These are phyloP conservation scores for Entomortierella parvispora DNA, from an alignment of 192 early-diverging fungal species.

Conservation along the genomic window DNA sequence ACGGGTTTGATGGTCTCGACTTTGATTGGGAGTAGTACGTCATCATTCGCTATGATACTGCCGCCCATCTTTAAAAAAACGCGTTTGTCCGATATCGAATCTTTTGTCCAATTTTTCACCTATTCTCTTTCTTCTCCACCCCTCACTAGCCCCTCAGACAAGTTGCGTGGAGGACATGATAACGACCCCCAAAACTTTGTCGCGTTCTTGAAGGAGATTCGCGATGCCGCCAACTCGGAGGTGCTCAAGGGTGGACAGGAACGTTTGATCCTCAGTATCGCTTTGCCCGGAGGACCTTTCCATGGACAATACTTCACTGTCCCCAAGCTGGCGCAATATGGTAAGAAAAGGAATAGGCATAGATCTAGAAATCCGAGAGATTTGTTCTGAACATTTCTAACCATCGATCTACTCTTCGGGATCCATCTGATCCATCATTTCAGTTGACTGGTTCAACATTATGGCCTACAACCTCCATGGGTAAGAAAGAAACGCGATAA, in stretches of 20 bases:
- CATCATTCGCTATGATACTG: background rate
- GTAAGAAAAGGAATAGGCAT: conserved; percentile 1
- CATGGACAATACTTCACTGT: conserved; percentile 40
- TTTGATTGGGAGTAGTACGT: conserved; percentile 53
- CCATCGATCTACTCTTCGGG: too few species aligned
- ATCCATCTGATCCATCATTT: background rate
- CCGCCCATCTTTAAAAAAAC: too few species aligned
- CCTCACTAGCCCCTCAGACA: conserved; percentile 23
- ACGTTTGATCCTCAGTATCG: conserved; percentile 38
- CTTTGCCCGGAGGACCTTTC: conserved; percentile 40
- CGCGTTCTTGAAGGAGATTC: conserved; percentile 36
- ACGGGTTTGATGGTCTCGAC: conserved; percentile 41
- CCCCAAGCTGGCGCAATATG: conserved; percentile 32
- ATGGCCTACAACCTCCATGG: conserved; percentile 53
- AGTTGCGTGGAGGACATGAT: conserved; percentile 26
- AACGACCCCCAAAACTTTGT: conserved; percentile 47
- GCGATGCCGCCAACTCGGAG: conserved; percentile 35
- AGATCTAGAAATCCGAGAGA: too few species aligned
- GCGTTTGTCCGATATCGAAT: too few species aligned
- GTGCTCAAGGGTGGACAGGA: conserved; percentile 19
- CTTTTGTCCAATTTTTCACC: too few species aligned
- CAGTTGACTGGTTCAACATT: conserved; percentile 52
- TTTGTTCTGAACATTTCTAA: too few species aligned
- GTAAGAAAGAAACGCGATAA: too few species aligned
- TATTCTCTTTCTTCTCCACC: background rate